phyloP scores from a whole-genome alignment of 306 rosid genomes.

The Gillenia trifoliata region DNA sequence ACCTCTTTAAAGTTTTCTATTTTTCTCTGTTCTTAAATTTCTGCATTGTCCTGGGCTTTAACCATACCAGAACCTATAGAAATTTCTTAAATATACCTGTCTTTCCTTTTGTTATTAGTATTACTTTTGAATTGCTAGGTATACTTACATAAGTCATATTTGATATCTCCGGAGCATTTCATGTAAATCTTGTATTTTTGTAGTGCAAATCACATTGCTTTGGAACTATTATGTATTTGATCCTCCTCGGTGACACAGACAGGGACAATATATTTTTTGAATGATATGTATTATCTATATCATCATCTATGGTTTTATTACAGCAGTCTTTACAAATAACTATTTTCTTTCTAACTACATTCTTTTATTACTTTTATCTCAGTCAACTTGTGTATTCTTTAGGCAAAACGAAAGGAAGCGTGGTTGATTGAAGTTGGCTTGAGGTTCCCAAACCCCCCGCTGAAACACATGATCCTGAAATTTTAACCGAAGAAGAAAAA shows the following conservation, averaged over 20 bases:
- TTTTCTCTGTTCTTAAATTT: too few species aligned
- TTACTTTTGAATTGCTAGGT: background rate
- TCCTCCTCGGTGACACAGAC: background rate
- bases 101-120: too few species aligned
- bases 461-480: conserved; percentile 84
- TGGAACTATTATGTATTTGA: background rate
- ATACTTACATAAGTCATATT: background rate
- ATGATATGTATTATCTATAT: background rate
- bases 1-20: background rate
- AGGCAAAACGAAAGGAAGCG: conserved; percentile 87
- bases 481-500: conserved; percentile 80
- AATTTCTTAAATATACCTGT: too few species aligned
- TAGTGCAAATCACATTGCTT: background rate
- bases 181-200: too few species aligned
- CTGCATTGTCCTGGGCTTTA: too few species aligned
- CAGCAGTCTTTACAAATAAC: background rate
- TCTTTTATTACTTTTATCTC: background rate
- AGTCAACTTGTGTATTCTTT: conserved; percentile 13
- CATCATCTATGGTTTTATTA: background rate
- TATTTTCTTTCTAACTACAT: background rate
- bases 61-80: background rate
- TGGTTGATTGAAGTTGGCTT: conserved; percentile 83
- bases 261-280: background rate
- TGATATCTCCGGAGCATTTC: background rate
- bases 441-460: conserved; percentile 51